Evolutionary conservation across 139 green algal species (phyloP), one percentile per base, ranked within the genome.

Genomic region (Auxenochlorella pyrenoidosa): DNA sequence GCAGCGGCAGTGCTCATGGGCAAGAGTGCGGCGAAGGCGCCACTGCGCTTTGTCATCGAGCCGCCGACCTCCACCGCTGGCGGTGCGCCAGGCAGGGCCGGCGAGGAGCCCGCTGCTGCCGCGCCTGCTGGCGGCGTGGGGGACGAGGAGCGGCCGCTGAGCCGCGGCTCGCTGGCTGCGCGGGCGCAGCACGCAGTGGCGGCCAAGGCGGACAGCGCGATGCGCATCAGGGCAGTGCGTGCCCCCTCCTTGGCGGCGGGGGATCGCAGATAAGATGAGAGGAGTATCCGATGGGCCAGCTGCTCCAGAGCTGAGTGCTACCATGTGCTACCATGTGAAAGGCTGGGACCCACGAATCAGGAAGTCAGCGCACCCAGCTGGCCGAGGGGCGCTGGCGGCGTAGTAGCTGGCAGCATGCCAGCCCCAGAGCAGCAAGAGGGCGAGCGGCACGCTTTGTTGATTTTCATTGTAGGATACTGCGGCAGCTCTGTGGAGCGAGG

Each of bases 21-120:
- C 83, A 72, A 72, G 47, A 12, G 13, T 13, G 24, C 70, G 0
- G 70, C n/a, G 16, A 10, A 19, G 32, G 71, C 44, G 26, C 68
- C 83, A 21, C 65, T 81, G 70, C 58, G 70, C 22, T 87, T 66
- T 38, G 68, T 87, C 47, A 82, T 87, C 26, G 83, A 87, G 47
- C 70, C 83, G 51, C 72, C 83, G 44, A 44, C 24, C 38, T 66
- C 80, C 38, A 22, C 54, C 0, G 80, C 32, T 40, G 38, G 63
- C 63, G 68, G 44, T 8, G 68, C 10, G 1, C 44, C 5, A 0
- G 44, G 68, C 30, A 34, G 6, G 66, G n/a, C n/a, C 19, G n/a
- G 26, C 4, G 26, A 26, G 16, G 60, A 24, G 26, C 13, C 32
- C 8, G 38, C 38, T 63, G 10, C 2, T 77, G 80, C 60, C 66